A percentile compares a stretch with the other conserved stretches of the same genome.
These are phyloP conservation scores for Linnemannia schmuckeri DNA, from an alignment of 192 early-diverging fungal species.

Conservation along the genomic window DNA sequence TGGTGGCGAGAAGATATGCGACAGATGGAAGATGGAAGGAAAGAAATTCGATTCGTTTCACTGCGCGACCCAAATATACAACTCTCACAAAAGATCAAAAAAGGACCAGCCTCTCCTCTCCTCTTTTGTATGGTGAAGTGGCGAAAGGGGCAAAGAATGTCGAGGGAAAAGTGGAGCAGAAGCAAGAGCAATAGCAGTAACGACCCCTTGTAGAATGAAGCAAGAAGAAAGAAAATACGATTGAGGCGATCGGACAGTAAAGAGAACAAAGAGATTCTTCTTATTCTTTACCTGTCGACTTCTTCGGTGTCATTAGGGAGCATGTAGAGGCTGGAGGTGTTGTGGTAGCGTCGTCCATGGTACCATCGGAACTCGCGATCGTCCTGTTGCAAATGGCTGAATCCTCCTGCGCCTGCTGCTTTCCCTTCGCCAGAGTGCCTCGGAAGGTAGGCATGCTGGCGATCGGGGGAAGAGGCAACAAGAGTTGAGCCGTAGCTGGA, in stretches of 20 bases:
- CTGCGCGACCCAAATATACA: neutral
- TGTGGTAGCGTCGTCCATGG: slow-evolving; percentile 42
- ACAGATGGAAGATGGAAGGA: neutral
- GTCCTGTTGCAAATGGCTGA: neutral
- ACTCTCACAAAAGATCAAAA: neutral
- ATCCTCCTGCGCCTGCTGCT: neutral
- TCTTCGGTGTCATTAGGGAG: slow-evolving; percentile 51
- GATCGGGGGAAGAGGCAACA: slow-evolving; percentile 3
- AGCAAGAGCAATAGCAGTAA: neutral
- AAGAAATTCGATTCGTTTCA: slow-evolving; percentile 27
- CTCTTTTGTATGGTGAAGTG: too few species aligned
- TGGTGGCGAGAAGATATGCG: neutral
- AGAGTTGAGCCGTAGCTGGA: slow-evolving; percentile 17
- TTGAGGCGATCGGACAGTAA: neutral
- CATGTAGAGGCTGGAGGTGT: slow-evolving; percentile 42
- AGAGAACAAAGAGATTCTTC: neutral
- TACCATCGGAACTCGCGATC: slow-evolving; percentile 33
- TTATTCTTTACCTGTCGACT: slow-evolving; percentile 39
- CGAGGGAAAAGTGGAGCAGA: neutral
- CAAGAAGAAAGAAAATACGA: too few species aligned
- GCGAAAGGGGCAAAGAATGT: neutral
- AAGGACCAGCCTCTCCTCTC: too few species aligned
- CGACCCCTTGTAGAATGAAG: neutral
- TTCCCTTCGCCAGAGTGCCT: slow-evolving; percentile 23
- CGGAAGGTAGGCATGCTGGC: slow-evolving; percentile 6